These are phyloP conservation scores for Colletotrichum orchidophilum DNA, from an alignment of 2,329 filamentous ascomycete genomes.

Conservation along the genomic window DNA sequence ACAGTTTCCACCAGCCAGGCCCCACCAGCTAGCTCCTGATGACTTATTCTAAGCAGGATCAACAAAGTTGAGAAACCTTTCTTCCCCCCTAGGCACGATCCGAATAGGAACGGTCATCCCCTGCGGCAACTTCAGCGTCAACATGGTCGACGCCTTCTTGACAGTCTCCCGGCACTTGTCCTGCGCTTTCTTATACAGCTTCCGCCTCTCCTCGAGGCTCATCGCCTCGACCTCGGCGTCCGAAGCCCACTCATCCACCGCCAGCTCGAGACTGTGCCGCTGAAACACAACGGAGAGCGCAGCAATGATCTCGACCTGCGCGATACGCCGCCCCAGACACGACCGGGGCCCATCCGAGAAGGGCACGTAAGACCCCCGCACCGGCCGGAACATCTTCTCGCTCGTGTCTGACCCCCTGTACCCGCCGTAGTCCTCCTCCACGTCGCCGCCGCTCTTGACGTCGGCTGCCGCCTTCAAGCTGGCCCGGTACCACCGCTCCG, in stretches of 20 bases:
- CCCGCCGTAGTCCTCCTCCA: slow-evolving; percentile 63
- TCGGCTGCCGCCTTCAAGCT: slow-evolving; percentile 37
- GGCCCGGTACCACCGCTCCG: slow-evolving; percentile 75
- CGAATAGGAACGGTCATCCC: slow-evolving; percentile 70
- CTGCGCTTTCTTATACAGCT: slow-evolving; percentile 70
- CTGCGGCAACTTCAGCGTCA: slow-evolving; percentile 78
- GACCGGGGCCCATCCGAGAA: slow-evolving; percentile 68
- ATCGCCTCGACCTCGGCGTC: slow-evolving; percentile 64
- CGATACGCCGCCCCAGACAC: slow-evolving; percentile 67
- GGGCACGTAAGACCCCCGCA: slow-evolving; percentile 64
- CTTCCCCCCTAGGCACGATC: slow-evolving; percentile 74
- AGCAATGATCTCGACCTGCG: slow-evolving; percentile 67
- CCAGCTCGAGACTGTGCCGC: slow-evolving; percentile 74
- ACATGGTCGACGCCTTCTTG: slow-evolving; percentile 64
- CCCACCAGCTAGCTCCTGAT: neutral
- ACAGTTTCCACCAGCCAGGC: neutral
- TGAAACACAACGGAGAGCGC: slow-evolving; percentile 64
- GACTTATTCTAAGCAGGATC: slow-evolving; percentile 31
- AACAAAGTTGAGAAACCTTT: slow-evolving; percentile 67
- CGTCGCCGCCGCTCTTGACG: slow-evolving; percentile 32
- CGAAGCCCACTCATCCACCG: slow-evolving; percentile 67
- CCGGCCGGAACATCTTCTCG: slow-evolving; percentile 67
- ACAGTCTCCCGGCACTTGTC: slow-evolving; percentile 62
- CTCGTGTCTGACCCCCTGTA: slow-evolving; percentile 70
- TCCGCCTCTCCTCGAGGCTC: slow-evolving; percentile 54